phyloP scores from a whole-genome alignment of 2,329 filamentous ascomycete species.

The Penicillium oxalicum region DNA sequence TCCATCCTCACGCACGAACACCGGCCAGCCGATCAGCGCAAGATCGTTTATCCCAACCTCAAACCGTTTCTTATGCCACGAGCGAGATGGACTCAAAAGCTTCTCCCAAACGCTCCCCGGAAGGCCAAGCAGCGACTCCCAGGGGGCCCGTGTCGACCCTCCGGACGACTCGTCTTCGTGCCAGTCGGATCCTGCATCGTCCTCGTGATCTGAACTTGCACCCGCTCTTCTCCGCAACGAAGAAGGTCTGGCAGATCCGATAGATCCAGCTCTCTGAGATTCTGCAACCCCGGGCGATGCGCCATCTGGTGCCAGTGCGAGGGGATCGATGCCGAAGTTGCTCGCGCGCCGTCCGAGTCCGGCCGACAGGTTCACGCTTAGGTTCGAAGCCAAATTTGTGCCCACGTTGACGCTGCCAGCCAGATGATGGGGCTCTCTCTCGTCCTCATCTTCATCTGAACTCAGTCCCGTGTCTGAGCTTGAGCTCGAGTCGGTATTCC shows the following conservation, averaged over 20 bases:
- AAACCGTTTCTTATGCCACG: slow-evolving; percentile 75
- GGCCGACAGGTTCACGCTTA: neutral
- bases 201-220: slow-evolving; percentile 29
- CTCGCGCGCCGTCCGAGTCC: slow-evolving; percentile 25
- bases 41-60: slow-evolving; percentile 76
- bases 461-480: slow-evolving; percentile 34
- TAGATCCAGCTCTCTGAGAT: slow-evolving; percentile 28
- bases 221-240: slow-evolving; percentile 25
- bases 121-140: slow-evolving; percentile 64
- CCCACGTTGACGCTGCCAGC: neutral
- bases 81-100: slow-evolving; percentile 66
- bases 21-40: slow-evolving; percentile 74
- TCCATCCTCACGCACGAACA: slow-evolving; percentile 74
- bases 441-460: slow-evolving; percentile 39
- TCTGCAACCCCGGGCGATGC: slow-evolving; percentile 26
- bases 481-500: slow-evolving; percentile 36
- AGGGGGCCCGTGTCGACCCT: slow-evolving; percentile 26
- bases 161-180: slow-evolving; percentile 20
- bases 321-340: slow-evolving; percentile 32
- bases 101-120: slow-evolving; percentile 72
- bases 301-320: slow-evolving; percentile 18
- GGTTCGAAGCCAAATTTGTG: neutral
- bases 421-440: slow-evolving; percentile 10
- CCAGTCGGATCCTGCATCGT: slow-evolving; percentile 28
- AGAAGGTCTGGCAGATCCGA: slow-evolving; percentile 28